Evolutionary conservation across 169 alveolate species (phyloP), one percentile per base, ranked within the genome.

Genomic region (Eimeria maxima): DNA sequence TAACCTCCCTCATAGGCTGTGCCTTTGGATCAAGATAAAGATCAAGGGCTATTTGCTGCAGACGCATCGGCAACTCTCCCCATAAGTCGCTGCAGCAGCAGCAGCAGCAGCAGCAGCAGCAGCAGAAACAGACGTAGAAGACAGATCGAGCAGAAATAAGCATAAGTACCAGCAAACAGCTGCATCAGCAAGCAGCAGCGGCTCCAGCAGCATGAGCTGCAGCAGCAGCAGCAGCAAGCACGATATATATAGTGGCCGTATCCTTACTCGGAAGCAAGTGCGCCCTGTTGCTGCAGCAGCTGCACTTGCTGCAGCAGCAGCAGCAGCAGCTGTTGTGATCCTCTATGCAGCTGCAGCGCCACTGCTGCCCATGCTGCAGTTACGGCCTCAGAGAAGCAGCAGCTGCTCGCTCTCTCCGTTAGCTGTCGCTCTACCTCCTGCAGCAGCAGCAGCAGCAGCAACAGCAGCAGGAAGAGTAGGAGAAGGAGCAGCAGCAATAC

Each of bases 311-410:
- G 84, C 84, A 73, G 84, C 84, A 73, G 55, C 84, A 14, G 55
- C 47, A 73, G 84, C 84, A 73, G 53, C 84, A 73, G 13, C 27
- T 27, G 57, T 18, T 33, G 57, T 4, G 84, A 33, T 3, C 84
- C 84, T 73, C 84, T 29, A 20, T 73, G 84, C 84, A 73, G 84
- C 84, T 73, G 84, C 84, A 73, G 84, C 84, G 84, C 84, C 53
- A 73, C 84, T 38, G 84, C 84, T 11, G 84, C 84, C 84, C 84
- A 73, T 4, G 84, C 84, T 14, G 84, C 84, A 73, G 84, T 73
- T 55, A 73, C 24, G 11, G 84, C 84, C 29, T 73, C 84, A 5
- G 84, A 73, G 57, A 44, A 14, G 84, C 33, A 27, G 84, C 84
- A 73, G 84, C 84, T 73, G 33, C 57, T 33, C 29, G 84, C 84